Evolutionary conservation across 176 grass and related monocot genomes (phyloP).

Genomic region (Chloris gayana): DNA sequence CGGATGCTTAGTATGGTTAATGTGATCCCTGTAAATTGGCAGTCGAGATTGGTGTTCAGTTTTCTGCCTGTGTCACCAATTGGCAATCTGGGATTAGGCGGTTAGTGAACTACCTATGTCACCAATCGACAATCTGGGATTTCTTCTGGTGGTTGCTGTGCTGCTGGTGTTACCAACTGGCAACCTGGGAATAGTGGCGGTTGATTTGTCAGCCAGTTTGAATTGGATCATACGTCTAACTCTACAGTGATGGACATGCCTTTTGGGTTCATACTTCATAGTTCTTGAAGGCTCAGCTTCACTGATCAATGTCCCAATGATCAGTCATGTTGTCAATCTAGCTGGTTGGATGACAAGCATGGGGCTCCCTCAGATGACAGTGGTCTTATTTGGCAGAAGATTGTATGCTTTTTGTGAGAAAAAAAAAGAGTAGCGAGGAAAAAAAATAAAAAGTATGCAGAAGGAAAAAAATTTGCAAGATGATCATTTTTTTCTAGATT

Average conservation of each 20-base stretch:
- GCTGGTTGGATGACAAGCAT: slow-evolving; percentile 10
- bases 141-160: slow-evolving; percentile 5
- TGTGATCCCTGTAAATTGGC: neutral
- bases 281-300: slow-evolving; percentile 5
- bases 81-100: neutral
- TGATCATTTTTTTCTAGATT: neutral
- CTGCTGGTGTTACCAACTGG: neutral
- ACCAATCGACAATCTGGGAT: slow-evolving; percentile 5
- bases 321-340: slow-evolving; percentile 24
- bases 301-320: neutral
- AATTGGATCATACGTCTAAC: neutral
- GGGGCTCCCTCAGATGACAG: slow-evolving; percentile 9
- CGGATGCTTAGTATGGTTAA: neutral
- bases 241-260: neutral
- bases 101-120: neutral
- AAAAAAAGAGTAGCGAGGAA: slow-evolving; percentile 16
- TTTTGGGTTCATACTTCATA: slow-evolving; percentile 1
- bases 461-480: neutral
- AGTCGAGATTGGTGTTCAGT: slow-evolving; percentile 2
- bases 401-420: slow-evolving; percentile 17
- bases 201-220: neutral
- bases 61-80: neutral
- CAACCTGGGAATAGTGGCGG: neutral
- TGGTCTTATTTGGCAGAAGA: neutral
- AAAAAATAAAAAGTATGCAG: neutral